Evolutionary conservation across 495 filamentous ascomycete genomes (phyloP).

Genomic region (Penicillium subrubescens): DNA sequence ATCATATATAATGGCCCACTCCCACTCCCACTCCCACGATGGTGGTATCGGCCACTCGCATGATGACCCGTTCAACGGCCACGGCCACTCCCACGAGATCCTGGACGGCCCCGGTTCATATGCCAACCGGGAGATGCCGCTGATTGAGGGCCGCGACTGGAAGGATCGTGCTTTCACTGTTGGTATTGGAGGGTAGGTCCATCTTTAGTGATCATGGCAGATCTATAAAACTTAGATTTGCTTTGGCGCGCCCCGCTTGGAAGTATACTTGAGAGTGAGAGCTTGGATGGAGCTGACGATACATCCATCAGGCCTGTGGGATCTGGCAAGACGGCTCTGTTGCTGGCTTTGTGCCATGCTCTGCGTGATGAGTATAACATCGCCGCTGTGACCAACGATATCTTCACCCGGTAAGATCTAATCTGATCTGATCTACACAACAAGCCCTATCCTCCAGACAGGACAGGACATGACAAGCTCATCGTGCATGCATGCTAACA

Average conservation of each 20-base stretch:
- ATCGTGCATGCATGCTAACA: neutral
- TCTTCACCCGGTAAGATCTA: constrained; percentile 73
- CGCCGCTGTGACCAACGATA: constrained; percentile 97
- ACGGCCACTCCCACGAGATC: constrained; percentile 95
- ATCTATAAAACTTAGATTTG: neutral
- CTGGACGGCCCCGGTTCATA: constrained; percentile 92
- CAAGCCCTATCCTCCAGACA: neutral
- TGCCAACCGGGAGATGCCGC: constrained; percentile 87
- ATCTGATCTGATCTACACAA: constrained; percentile 1
- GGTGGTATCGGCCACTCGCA: constrained; percentile 58
- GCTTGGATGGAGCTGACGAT: neutral
- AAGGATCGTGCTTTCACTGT: constrained; percentile 89
- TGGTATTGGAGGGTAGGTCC: constrained; percentile 89
- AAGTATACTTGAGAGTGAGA: neutral
- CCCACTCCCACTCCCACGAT: constrained; percentile 62
- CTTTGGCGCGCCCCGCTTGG: neutral
- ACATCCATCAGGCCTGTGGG: constrained; percentile 76
- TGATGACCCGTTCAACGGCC: constrained; percentile 69
- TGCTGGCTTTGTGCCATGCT: constrained; percentile 83
- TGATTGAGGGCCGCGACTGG: constrained; percentile 87
- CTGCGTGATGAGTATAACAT: constrained; percentile 79
- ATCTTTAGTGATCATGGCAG: neutral
- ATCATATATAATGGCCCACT: constrained; percentile 39
- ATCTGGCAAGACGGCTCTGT: constrained; percentile 95
- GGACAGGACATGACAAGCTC: no score